These are phyloP conservation scores for Potentilla sterilis DNA, from an alignment of 306 rosid species.

Conservation along the genomic window DNA sequence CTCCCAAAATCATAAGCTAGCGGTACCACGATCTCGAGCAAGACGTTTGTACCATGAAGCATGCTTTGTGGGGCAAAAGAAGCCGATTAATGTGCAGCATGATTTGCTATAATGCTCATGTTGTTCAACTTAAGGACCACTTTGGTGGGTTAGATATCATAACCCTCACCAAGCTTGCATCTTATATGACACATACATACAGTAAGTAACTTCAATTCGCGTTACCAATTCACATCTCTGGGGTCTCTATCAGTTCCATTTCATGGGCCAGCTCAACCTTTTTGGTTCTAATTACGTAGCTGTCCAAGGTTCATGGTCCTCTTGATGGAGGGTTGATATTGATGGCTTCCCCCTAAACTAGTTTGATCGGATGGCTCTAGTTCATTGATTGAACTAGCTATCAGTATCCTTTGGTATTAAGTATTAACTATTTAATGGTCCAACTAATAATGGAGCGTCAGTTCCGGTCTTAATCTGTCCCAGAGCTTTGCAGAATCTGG, in stretches of 20 bases:
- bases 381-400: constrained; percentile 38
- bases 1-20: background rate
- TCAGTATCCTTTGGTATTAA: constrained; percentile 15
- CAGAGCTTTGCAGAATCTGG: background rate
- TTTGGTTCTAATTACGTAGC: constrained; percentile 28
- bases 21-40: background rate
- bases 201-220: constrained; percentile 18
- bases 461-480: background rate
- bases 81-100: constrained; percentile 44
- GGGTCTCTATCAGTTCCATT: constrained; percentile 31
- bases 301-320: constrained; percentile 23
- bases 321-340: constrained; percentile 26
- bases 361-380: constrained; percentile 32
- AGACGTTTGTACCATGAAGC: background rate
- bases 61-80: background rate
- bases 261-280: constrained; percentile 26
- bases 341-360: background rate
- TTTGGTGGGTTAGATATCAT: constrained; percentile 17
- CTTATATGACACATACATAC: background rate
- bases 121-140: constrained; percentile 32
- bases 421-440: constrained; percentile 30
- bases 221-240: constrained; percentile 47
- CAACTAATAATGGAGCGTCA: constrained; percentile 51
- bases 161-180: constrained; percentile 34
- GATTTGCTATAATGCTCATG: constrained; percentile 40